Conservation (phyloP, 208 protist genomes). For the Trypanosoma cruzi region DNA sequence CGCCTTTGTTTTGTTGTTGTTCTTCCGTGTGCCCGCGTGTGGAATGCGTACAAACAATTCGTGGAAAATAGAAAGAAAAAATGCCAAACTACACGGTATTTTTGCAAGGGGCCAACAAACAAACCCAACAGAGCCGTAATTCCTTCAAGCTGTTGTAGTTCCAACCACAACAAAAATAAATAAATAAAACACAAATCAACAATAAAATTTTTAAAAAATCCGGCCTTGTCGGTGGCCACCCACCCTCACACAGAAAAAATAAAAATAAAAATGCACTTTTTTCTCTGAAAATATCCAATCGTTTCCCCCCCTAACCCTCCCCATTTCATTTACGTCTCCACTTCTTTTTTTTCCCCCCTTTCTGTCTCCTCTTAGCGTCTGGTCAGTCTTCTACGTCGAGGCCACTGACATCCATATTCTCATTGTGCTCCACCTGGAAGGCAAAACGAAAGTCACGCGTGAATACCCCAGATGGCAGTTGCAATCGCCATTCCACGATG, state of each 20-base stretch:
- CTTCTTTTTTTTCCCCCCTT: neutral
- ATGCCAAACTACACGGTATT: neutral
- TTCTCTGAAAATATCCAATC: no score
- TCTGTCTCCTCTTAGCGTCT: neutral
- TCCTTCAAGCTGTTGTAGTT: no score
- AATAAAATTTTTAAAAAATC: no score
- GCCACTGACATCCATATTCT: slow-evolving; percentile 29
- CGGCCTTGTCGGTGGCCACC: no score
- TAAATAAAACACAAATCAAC: slow-evolving; percentile 8
- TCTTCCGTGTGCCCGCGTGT: neutral
- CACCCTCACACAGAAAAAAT: no score
- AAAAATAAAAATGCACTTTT: no score
- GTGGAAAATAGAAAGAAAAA: neutral
- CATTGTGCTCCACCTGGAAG: slow-evolving; percentile 35
- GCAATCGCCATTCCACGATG: slow-evolving; percentile 44
- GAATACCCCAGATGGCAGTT: slow-evolving; percentile 26
- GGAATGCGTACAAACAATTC: neutral
- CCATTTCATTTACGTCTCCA: neutral
- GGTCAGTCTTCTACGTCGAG: slow-evolving; percentile 10
- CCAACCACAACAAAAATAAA: slow-evolving; percentile 2
- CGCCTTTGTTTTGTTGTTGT: neutral
- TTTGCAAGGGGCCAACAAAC: neutral
- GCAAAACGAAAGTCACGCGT: slow-evolving; percentile 38
- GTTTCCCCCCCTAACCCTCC: neutral
- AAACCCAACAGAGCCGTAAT: neutral